Conservation (phyloP, 495 filamentous ascomycete species). For the Schizothecium vesticola region DNA sequence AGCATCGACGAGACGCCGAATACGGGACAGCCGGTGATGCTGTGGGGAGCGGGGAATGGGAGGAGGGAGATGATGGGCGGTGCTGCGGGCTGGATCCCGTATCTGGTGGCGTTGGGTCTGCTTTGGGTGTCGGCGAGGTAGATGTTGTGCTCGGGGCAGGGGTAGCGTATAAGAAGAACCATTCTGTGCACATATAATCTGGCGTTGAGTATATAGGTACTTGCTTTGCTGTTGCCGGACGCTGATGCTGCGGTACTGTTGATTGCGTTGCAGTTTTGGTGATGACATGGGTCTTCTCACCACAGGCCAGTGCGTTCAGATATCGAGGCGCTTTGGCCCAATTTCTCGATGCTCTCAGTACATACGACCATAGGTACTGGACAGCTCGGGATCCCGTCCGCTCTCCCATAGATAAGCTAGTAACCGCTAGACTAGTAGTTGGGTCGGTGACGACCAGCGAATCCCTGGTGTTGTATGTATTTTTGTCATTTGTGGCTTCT, state of each 20-base stretch:
- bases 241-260: neutral
- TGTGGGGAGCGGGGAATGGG: slow-evolving; percentile 25
- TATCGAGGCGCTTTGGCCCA: neutral
- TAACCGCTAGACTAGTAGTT: slow-evolving; percentile 36
- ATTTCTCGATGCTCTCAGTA: neutral
- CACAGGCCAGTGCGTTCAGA: neutral
- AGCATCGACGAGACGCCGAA: slow-evolving; percentile 44
- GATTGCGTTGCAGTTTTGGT: neutral
- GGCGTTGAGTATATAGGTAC: neutral
- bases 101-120: neutral
- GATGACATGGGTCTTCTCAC: neutral
- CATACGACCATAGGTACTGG: slow-evolving; percentile 45
- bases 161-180: neutral
- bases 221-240: neutral
- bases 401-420: slow-evolving; percentile 39
- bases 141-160: neutral
- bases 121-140: slow-evolving; percentile 7
- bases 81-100: slow-evolving; percentile 12
- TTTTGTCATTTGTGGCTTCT: slow-evolving; percentile 4
- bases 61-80: neutral
- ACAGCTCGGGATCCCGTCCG: slow-evolving; percentile 49
- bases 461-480: slow-evolving; percentile 41
- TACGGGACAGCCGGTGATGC: slow-evolving; percentile 38
- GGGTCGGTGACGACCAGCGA: slow-evolving; percentile 34
- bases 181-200: neutral